Conservation (phyloP, 1,284 basidiomycete species). For the Cryptococcus deneoformans region DNA sequence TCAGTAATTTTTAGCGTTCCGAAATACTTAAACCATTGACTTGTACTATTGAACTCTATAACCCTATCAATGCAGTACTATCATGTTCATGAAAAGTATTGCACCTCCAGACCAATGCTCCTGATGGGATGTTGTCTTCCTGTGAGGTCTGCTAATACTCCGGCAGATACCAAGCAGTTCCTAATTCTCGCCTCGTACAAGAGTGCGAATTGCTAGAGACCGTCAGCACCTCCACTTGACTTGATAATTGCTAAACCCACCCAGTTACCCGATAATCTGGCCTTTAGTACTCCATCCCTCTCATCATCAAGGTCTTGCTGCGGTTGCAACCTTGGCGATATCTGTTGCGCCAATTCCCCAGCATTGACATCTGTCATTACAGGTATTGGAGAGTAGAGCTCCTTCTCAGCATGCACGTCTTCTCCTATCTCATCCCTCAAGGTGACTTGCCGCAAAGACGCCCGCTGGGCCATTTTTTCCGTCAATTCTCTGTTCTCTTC, state of each 20-base stretch:
- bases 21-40: not conserved
- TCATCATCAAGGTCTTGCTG: slow-evolving; percentile 18
- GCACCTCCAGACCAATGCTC: slow-evolving; percentile 82
- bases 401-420: slow-evolving; percentile 6
- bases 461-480: slow-evolving; percentile 5
- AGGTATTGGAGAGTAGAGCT: slow-evolving; percentile 17
- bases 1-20: not conserved
- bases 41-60: not conserved
- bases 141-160: slow-evolving; percentile 83
- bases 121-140: slow-evolving; percentile 77
- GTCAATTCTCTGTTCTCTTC: slow-evolving; percentile 4
- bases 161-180: slow-evolving; percentile 83
- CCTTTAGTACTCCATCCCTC: slow-evolving; percentile 75
- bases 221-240: not conserved
- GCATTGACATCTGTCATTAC: slow-evolving; percentile 2
- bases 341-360: not conserved
- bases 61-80: not conserved
- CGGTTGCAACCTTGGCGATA: not conserved
- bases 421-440: slow-evolving; percentile 11
- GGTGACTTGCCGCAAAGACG: slow-evolving; percentile 9
- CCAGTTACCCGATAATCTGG: slow-evolving; percentile 80
- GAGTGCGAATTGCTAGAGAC: slow-evolving; percentile 70
- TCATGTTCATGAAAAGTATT: slow-evolving; percentile 63
- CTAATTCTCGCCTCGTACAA: slow-evolving; percentile 93
- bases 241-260: slow-evolving; percentile 52